Evolutionary conservation across 805 yeast species (phyloP).

Genomic region (Metschnikowia similis): DNA sequence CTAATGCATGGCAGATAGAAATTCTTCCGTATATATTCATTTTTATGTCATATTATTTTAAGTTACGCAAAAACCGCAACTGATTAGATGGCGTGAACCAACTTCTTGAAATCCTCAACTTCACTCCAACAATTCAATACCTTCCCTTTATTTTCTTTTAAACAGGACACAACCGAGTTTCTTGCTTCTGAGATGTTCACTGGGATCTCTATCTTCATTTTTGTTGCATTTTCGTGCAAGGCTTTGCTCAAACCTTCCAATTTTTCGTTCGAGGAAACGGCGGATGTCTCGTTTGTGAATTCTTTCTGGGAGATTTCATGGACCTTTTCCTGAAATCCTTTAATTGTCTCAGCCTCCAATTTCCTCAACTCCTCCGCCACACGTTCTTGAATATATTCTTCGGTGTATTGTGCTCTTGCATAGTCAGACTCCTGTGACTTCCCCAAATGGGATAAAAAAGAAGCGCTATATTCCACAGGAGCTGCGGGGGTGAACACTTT

Average conservation of each 20-base stretch:
- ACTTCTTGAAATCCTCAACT: slow-evolving; percentile 61
- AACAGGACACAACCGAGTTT: slow-evolving; percentile 51
- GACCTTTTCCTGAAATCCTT: slow-evolving; percentile 48
- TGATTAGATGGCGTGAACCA: slow-evolving; percentile 45
- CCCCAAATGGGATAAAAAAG: slow-evolving; percentile 61
- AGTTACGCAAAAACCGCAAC: background rate
- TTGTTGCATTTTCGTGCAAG: slow-evolving; percentile 32
- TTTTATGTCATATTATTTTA: background rate
- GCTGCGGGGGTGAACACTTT: slow-evolving; percentile 64
- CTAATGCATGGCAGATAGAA: background rate
- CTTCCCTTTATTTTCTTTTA: slow-evolving; percentile 56
- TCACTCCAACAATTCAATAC: slow-evolving; percentile 82
- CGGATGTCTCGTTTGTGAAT: slow-evolving; percentile 30
- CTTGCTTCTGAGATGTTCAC: slow-evolving; percentile 46
- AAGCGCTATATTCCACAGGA: slow-evolving; percentile 64
- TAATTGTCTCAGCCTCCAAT: slow-evolving; percentile 50
- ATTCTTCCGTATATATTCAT: slow-evolving; percentile 1
- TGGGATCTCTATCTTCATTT: slow-evolving; percentile 28
- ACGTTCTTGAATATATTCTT: slow-evolving; percentile 61
- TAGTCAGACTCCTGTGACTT: slow-evolving; percentile 62
- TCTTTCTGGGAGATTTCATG: slow-evolving; percentile 37
- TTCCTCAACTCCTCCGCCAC: slow-evolving; percentile 54
- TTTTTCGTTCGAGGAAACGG: slow-evolving; percentile 38
- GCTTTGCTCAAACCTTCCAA: slow-evolving; percentile 30
- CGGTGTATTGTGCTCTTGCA: slow-evolving; percentile 66